Base-by-base conservation (phyloP, 1,284 basidiomycete genomes). In the Crucibulum parvulum region DNA sequence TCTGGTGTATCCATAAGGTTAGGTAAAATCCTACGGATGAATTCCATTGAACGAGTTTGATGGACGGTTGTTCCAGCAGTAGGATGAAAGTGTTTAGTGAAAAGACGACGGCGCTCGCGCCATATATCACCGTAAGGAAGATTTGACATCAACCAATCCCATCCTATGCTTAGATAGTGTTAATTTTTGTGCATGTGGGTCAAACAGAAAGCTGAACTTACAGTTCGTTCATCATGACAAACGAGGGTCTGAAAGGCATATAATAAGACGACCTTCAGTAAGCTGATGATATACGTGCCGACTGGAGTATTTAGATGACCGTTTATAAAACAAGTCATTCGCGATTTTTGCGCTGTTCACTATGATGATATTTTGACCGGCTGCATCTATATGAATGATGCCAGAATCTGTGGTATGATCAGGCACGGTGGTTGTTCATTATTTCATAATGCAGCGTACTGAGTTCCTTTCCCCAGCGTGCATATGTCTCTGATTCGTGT, bases 281-380 rank as follows among this genome's bases (percentile, higher is more conserved):
- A 31, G 31, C 5, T 31, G 31, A 31, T 31, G 31, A 31, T 5
- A 31, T 31, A 31, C 31, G 31, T 5, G 5, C 68, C 82, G 79
- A 65, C 83, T 83, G 13, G 83, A 83, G 66, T 84, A 85, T 52
- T 80, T 78, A 6, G 75, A 66, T 43, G 82, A 81, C 43, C 79
- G 72, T 65, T 79, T 81, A 41, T 84, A 81, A 56, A 85, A 76
- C 15, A 85, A 74, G 51, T 85, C 83, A 16, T 69, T 73, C 5
- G 80, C 81, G 1, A 72, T 78, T 37, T 79, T 72, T 57, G 74
- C 71, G 9, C 75, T 78, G 67, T 82, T 84, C 55, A 84, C 65
- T 57, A 86, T 77, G 54, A 74, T 65, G 6, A 74, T 63, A 31
- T 69, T 62, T n/a, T 51, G 58, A 11, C 70, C 70, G 11, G 63